These are phyloP conservation scores for Coriolopsis trogii DNA, from an alignment of 1,284 basidiomycete species.

Conservation along the genomic window DNA sequence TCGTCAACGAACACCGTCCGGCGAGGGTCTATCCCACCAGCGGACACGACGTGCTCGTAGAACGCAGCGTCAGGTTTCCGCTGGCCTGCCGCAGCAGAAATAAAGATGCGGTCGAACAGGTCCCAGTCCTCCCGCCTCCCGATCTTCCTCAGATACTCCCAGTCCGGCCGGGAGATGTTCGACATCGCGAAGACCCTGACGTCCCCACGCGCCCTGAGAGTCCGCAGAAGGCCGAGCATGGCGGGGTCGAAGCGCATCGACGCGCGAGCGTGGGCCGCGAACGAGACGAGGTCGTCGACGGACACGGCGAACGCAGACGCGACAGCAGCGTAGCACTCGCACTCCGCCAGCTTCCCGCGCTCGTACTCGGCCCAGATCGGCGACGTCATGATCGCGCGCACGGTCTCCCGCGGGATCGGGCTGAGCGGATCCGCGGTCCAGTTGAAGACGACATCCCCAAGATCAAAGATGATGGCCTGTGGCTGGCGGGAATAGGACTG, in stretches of 20 bases:
- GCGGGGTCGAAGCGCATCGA: conserved; percentile 43
- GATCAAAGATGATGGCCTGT: conserved; percentile 51
- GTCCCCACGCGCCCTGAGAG: conserved; percentile 41
- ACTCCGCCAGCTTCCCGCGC: conserved; percentile 42
- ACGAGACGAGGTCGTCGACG: conserved; percentile 39
- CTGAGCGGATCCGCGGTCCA: conserved; percentile 53
- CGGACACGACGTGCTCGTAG: conserved; percentile 47
- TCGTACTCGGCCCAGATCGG: conserved; percentile 34
- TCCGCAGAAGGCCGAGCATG: conserved; percentile 46
- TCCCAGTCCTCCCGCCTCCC: conserved; percentile 47
- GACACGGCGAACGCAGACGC: conserved; percentile 41
- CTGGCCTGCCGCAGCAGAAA: conserved; percentile 46
- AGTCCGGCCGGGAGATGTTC: conserved; percentile 56
- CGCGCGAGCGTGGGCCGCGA: conserved; percentile 46
- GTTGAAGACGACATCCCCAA: conserved; percentile 58
- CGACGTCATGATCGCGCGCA: conserved; percentile 47
- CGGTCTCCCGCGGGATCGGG: conserved; percentile 42
- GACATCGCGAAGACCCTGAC: conserved; percentile 54
- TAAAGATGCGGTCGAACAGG: conserved; percentile 52
- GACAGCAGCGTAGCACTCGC: conserved; percentile 44
- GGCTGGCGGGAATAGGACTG: too few relatives aligned
- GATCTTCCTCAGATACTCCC: conserved; percentile 42
- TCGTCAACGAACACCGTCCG: conserved; percentile 54
- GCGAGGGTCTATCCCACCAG: conserved; percentile 37
- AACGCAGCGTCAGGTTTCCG: conserved; percentile 57